Percentiles rank a stretch among this genome's conserved stretches.
These are phyloP conservation scores for Exutisphaerella laricina DNA, from an alignment of 2,329 filamentous ascomycete genomes.

Conservation along the genomic window DNA sequence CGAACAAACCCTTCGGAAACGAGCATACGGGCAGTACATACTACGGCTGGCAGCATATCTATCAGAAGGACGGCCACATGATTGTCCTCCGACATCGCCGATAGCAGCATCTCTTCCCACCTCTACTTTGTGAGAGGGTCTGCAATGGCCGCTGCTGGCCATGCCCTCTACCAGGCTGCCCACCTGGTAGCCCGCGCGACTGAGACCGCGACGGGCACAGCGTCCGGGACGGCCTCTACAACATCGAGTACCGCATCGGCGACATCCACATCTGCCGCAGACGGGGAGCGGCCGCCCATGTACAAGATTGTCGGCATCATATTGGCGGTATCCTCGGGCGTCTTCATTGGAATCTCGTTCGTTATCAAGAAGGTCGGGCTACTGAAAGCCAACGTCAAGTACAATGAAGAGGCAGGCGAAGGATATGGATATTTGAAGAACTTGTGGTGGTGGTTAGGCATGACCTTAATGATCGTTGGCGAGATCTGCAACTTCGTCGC, in stretches of 20 bases:
- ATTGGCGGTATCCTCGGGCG: constrained; percentile 77
- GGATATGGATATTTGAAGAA: constrained; percentile 98
- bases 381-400: constrained; percentile 89
- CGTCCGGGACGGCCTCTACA: constrained; percentile 19
- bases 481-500: constrained; percentile 97
- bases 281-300: constrained; percentile 44
- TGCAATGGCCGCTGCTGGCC: constrained; percentile 41
- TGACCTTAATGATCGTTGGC: constrained; percentile 94
- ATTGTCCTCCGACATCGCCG: constrained; percentile 1
- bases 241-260: constrained; percentile 20
- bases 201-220: constrained; percentile 17
- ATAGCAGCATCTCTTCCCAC: constrained; percentile 5
- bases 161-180: constrained; percentile 37
- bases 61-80: too few species aligned
- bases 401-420: constrained; percentile 91
- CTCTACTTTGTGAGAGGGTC: background rate
- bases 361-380: constrained; percentile 92
- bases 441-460: constrained; percentile 87
- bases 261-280: constrained; percentile 18
- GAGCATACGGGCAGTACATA: too few species aligned
- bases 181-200: constrained; percentile 45
- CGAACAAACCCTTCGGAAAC: too few species aligned
- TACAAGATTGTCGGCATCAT: constrained; percentile 86
- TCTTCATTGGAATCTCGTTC: constrained; percentile 93
- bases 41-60: too few species aligned